Base-by-base conservation (phyloP, 345 rosid species). In the Salix exigua region DNA sequence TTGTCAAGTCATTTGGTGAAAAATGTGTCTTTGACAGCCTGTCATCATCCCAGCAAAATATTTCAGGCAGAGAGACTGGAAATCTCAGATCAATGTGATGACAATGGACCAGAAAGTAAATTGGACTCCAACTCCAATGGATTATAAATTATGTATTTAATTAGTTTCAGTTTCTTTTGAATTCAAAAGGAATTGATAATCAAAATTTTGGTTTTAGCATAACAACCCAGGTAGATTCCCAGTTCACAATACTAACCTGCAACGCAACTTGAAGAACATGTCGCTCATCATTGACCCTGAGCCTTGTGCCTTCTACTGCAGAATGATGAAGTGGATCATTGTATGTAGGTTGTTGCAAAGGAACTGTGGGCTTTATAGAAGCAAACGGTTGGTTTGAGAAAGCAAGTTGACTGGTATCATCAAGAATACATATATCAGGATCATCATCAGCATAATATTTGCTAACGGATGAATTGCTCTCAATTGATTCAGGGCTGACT, bases 341-440 rank as follows among this genome's bases (percentile, higher is more conserved):
- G 74, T 26, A 33, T 31, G 80, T 51, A 55, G 81, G 63, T 48
- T 68, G 76, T 19, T 84, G 87, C 37, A 81, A 61, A 66, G 86
- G 68, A 70, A 68, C 72, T 42, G 65, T 66, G 13, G 82, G 75
- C 75, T 62, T 84, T 58, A 46, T 79, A 58, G 72, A 78, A 23
- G 82, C 78, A 60, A 60, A 64, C 82, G 83, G 81, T 64, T 68
- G 90, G 79, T 58, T 77, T 40, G 86, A 70, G 38, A 46, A 70
- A 7, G 87, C 85, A 77, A 91, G 86, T 83, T 83, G 93, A 80
- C 97, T 86, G 77, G 80, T 86, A 80, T 88, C 88, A 75, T 93
- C 98, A 70, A 93, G 89, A 31, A 96, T 89, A 84, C 87, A 91
- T 73, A 96, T 64, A 84, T 93, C 96, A 78, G 87, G 82, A 75